Conservation (phyloP, 2,329 filamentous ascomycete genomes). For the Blastomyces emzantsi region DNA sequence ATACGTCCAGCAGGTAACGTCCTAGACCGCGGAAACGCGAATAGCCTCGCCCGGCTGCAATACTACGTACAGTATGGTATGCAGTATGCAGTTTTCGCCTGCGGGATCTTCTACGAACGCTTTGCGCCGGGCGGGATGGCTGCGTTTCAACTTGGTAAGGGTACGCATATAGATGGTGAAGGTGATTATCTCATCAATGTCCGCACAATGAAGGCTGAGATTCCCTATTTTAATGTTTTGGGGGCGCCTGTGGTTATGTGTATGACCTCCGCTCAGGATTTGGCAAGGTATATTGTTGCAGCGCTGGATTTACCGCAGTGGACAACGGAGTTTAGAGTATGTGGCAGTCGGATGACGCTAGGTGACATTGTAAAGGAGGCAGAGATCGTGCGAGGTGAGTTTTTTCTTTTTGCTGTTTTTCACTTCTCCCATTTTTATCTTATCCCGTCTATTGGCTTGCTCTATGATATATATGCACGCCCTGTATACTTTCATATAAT, state of each 20-base stretch:
- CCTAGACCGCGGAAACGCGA: slow-evolving; percentile 51
- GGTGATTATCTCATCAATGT: slow-evolving; percentile 61
- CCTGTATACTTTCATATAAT: neutral
- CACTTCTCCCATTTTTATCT: neutral
- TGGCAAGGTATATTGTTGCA: slow-evolving; percentile 57
- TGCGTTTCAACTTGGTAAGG: slow-evolving; percentile 49
- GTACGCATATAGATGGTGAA: slow-evolving; percentile 46
- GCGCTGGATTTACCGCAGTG: slow-evolving; percentile 58
- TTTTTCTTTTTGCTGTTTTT: neutral
- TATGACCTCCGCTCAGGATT: slow-evolving; percentile 61
- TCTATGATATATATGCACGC: neutral
- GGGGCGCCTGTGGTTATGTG: slow-evolving; percentile 51
- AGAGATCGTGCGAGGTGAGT: slow-evolving; percentile 39
- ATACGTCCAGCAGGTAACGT: slow-evolving; percentile 49
- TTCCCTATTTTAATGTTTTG: slow-evolving; percentile 47
- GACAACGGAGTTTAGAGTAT: slow-evolving; percentile 61
- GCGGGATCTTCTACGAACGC: slow-evolving; percentile 66
- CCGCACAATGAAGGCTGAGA: slow-evolving; percentile 48
- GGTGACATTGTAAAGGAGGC: slow-evolving; percentile 50
- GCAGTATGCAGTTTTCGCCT: slow-evolving; percentile 61
- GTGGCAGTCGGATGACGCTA: slow-evolving; percentile 56
- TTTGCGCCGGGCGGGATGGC: slow-evolving; percentile 60
- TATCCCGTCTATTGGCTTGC: slow-evolving; percentile 10
- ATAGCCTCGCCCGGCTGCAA: slow-evolving; percentile 49
- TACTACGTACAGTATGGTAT: slow-evolving; percentile 48